Evolutionary conservation across 2,329 filamentous ascomycete species (phyloP), one percentile per base, ranked within the genome.

Genomic region (Stemphylium vesicarium): DNA sequence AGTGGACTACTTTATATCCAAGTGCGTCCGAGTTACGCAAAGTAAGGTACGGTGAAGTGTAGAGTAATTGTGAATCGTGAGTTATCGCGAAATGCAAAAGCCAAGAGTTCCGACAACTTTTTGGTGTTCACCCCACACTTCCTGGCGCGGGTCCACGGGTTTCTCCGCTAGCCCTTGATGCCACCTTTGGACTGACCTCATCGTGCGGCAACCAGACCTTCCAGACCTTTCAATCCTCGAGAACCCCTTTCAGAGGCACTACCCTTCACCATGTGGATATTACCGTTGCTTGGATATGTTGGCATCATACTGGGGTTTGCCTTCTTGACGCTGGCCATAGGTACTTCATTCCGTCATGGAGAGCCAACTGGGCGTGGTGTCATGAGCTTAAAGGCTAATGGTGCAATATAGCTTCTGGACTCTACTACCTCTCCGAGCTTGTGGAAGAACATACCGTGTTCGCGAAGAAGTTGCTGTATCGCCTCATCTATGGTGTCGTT

Each of bases 401-500:
- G 18, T 56, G 15, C 40, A 15, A 29, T 16, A 45, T 69, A 91
- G 95, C 95, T 35, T 97, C 92, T n/a, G 95, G 95, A 33, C 87
- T 99, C 22, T 99, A 99, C 80, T 99, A 99, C 76, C 88, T 99
- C 49, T 97, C 94, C 20, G 95, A 99, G 77, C 87, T 98, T 12
- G 95, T 99, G 57, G 95, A 99, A 79, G 95, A 99, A 77, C 94
- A 99, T 74, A 97, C 94, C 4, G 94, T 98, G 10, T 78, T 96
- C 59, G 90, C 93, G 11, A 96, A 96, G 74, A 91, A 89, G 53
- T 81, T 97, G n/a, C 82, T 99, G 47, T 89, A 85, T 31, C 88
- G 86, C 37, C 82, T 98, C 51, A 97, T 98, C 69, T 96, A 96
- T 79, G 80, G 79, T 59, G 86, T 96, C 62, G 88, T 97, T 57